Percentiles rank a stretch among this genome's conserved stretches.
Evolutionary conservation across 306 rosid species (phyloP).

Genomic region (Cucurbita pepo): DNA sequence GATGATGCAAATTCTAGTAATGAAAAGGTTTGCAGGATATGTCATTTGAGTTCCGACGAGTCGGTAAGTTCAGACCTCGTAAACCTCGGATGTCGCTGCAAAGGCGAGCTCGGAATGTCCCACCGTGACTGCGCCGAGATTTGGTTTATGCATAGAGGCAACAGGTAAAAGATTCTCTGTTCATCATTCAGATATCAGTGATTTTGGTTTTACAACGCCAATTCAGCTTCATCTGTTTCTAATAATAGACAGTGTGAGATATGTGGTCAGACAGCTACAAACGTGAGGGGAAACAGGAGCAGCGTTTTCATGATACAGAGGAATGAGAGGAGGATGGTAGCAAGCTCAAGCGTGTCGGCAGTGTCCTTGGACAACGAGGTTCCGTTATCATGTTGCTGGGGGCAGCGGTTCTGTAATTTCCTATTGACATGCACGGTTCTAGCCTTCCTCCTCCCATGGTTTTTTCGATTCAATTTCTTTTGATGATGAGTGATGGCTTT

Average conservation of each 20-base stretch:
- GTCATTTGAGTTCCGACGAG: conserved; percentile 5
- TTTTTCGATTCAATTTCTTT: not conserved
- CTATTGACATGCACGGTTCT: conserved; percentile 7
- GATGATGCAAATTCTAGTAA: not conserved
- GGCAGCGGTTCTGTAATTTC: not conserved
- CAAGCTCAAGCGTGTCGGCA: not conserved
- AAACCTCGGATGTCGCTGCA: conserved; percentile 16
- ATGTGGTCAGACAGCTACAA: conserved; percentile 14
- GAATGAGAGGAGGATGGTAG: not conserved
- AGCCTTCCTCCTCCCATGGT: conserved; percentile 9
- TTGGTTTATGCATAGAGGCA: conserved; percentile 12
- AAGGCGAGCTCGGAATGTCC: conserved; percentile 14
- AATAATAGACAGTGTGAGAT: conserved; percentile 11
- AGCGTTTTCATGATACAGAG: not conserved
- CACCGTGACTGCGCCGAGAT: conserved; percentile 14
- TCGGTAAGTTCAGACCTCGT: not conserved
- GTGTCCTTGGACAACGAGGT: not conserved
- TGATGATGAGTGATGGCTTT: not conserved
- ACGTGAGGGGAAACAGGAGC: not conserved
- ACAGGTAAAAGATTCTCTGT: conserved; percentile 3
- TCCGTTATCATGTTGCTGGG: not conserved
- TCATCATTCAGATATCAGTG: not conserved
- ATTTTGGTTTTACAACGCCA: not conserved
- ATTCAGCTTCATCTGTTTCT: not conserved
- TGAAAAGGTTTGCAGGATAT: conserved; percentile 15